These are phyloP conservation scores for Tolypocladium inflatum DNA, from an alignment of 2,329 filamentous ascomycete genomes.

Conservation along the genomic window DNA sequence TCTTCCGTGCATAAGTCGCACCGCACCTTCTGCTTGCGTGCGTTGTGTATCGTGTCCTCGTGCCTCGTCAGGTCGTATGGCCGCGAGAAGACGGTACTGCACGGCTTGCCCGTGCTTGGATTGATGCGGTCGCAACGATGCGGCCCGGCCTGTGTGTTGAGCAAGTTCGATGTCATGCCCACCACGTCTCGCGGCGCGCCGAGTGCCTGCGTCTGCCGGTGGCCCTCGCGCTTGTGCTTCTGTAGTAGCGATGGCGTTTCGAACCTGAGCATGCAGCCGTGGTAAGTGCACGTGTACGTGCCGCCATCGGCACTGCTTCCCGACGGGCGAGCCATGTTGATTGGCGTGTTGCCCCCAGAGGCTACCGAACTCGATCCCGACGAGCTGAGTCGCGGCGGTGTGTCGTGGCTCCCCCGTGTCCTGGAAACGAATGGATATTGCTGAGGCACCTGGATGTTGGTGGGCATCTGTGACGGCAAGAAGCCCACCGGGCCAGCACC, in stretches of 20 bases:
- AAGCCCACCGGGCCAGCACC: conserved; percentile 3
- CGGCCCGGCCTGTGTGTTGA: conserved; percentile 85
- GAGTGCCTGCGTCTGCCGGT: conserved; percentile 59
- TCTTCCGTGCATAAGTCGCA: conserved; percentile 91
- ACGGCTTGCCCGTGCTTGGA: conserved; percentile 88
- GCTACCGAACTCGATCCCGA: conserved; percentile 34
- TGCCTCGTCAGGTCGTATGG: conserved; percentile 95
- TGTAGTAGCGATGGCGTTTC: conserved; percentile 80
- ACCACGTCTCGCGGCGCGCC: conserved; percentile 17
- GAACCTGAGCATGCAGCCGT: conserved; percentile 81
- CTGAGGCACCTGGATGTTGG: conserved; percentile 33
- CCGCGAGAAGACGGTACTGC: conserved; percentile 86
- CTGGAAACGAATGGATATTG: conserved; percentile 42
- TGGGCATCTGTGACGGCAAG: conserved; percentile 24
- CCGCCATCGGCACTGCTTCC: conserved; percentile 66
- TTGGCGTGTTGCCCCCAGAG: conserved; percentile 20
- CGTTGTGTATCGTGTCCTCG: conserved; percentile 96
- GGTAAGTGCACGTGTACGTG: conserved; percentile 94
- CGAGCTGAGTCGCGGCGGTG: conserved; percentile 31
- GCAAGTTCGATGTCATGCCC: conserved; percentile 41
- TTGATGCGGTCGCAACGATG: conserved; percentile 92
- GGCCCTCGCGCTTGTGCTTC: conserved; percentile 91
- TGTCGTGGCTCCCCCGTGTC: conserved; percentile 20
- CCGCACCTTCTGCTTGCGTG: conserved; percentile 85
- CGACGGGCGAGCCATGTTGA: conserved; percentile 40